Base-by-base conservation (phyloP, 257 asterid genomes). In the Henckelia pumila region DNA sequence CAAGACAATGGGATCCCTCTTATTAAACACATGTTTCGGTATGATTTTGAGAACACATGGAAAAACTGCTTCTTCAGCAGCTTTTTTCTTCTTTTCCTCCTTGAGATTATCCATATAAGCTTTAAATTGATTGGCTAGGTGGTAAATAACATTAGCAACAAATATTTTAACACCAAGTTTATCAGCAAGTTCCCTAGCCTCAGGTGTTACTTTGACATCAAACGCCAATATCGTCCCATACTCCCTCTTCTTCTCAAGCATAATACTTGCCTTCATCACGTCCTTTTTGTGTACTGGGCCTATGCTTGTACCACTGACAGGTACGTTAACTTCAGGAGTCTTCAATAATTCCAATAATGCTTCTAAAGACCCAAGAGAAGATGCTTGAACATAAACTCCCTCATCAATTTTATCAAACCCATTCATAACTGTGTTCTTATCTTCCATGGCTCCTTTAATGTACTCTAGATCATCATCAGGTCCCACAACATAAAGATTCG, bases 181-280 rank as follows among this genome's bases (percentile, higher is more conserved):
- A 62, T 93, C 97, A 6, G 99, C 89, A 35, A 86, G 95, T 63
- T 90, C 95, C 76, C 95, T 84, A 74, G 97, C 95, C 76, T 90
- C 99, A 29, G 81, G 89, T 14, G 97, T 88, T 63, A 90, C 97
- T 82, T 78, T 90, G 50, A 93, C 97, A 70, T 90, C 99, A 47
- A 93, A 93, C 22, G 99, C 99, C 80, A 93, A 81, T 73, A 90
- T 90, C 25, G 96, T 90, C 56, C 85, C 96, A 73, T 76, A 93
- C 79, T 90, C 99, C 78, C 84, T 93, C 81, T 85, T 85, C 91
- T 90, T 93, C 85, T 93, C 97, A 64, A 93, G 99, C 99, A 90
- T 93, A 30, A 88, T n/a, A n/a, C n/a, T n/a, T n/a, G n/a, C n/a
- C n/a, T n/a, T n/a, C n/a, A n/a, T n/a, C n/a, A n/a, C n/a, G 59